A percentile compares a stretch with the other conserved stretches of the same genome.
Conservation (phyloP, 257 asterid species). For the Cynanchum wilfordii region DNA sequence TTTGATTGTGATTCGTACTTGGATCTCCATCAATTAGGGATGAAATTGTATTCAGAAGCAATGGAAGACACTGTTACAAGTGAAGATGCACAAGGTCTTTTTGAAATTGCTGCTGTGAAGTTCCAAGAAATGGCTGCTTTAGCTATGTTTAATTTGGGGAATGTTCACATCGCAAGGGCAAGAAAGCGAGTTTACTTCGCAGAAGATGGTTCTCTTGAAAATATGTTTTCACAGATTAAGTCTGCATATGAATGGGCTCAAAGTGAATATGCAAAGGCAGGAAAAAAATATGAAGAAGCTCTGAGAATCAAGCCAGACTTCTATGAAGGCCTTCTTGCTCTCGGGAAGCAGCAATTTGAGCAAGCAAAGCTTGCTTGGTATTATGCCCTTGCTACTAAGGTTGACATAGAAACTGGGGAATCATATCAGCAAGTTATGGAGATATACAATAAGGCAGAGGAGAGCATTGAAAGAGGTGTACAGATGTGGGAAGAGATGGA, state of each 20-base stretch:
- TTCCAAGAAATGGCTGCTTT: slow-evolving; percentile 90
- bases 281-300: slow-evolving; percentile 67
- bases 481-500: slow-evolving; percentile 95
- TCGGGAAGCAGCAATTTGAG: slow-evolving; percentile 83
- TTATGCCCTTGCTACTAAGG: slow-evolving; percentile 47
- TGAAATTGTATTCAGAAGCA: slow-evolving; percentile 81
- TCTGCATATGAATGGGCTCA: slow-evolving; percentile 69
- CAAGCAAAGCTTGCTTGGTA: slow-evolving; percentile 88
- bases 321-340: slow-evolving; percentile 91
- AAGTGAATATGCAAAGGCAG: slow-evolving; percentile 67
- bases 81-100: slow-evolving; percentile 70
- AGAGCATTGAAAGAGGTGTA: slow-evolving; percentile 87
- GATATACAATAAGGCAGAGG: slow-evolving; percentile 88
- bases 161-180: slow-evolving; percentile 79
- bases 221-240: slow-evolving; percentile 43
- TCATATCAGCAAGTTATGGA: slow-evolving; percentile 62
- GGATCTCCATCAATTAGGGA: slow-evolving; percentile 84
- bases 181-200: slow-evolving; percentile 54
- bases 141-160: slow-evolving; percentile 92
- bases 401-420: slow-evolving; percentile 44
- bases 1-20: slow-evolving; percentile 75
- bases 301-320: slow-evolving; percentile 78
- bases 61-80: slow-evolving; percentile 80
- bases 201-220: slow-evolving; percentile 56
- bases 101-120: slow-evolving; percentile 68